phyloP scores from a whole-genome alignment of 164 flowering plant genomes.

The Amborella trichopoda region DNA sequence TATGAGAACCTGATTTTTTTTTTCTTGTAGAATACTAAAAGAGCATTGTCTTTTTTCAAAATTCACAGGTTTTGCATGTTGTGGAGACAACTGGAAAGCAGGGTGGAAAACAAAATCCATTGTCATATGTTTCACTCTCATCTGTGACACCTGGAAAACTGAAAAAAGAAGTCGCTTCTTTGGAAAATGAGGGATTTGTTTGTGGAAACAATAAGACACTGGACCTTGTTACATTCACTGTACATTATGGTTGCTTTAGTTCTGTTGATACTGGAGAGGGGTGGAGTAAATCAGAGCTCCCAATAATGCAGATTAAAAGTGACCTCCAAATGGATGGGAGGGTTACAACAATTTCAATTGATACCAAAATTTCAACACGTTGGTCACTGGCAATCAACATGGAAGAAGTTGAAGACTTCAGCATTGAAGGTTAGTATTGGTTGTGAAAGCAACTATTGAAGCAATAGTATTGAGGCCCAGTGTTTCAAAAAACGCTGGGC shows the following conservation, averaged over 20 bases:
- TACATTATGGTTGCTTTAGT: slow-evolving; percentile 75
- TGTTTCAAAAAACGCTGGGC: too few relatives aligned
- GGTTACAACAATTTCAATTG: slow-evolving; percentile 41
- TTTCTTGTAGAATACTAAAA: too few relatives aligned
- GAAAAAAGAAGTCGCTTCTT: slow-evolving; percentile 47
- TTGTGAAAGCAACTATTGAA: neutral
- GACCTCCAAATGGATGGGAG: slow-evolving; percentile 32
- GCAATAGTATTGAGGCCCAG: too few relatives aligned
- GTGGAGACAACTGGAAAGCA: slow-evolving; percentile 48
- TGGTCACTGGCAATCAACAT: slow-evolving; percentile 84
- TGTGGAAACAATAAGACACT: slow-evolving; percentile 55
- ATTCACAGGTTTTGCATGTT: slow-evolving; percentile 80
- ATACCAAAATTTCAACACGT: slow-evolving; percentile 64
- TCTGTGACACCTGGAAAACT: slow-evolving; percentile 79
- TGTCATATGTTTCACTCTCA: slow-evolving; percentile 70
- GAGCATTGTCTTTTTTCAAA: too few relatives aligned
- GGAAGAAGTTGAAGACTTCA: slow-evolving; percentile 56
- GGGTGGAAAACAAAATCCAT: slow-evolving; percentile 28
- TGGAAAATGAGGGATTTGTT: slow-evolving; percentile 52
- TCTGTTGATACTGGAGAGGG: slow-evolving; percentile 37
- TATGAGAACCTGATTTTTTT: too few relatives aligned
- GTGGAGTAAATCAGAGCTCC: slow-evolving; percentile 71
- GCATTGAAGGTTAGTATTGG: slow-evolving; percentile 42
- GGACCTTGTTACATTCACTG: slow-evolving; percentile 76
- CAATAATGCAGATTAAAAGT: slow-evolving; percentile 33